Base-by-base conservation (phyloP, 768 basidiomycete genomes). In the Pilatotrama ljubarskyi region DNA sequence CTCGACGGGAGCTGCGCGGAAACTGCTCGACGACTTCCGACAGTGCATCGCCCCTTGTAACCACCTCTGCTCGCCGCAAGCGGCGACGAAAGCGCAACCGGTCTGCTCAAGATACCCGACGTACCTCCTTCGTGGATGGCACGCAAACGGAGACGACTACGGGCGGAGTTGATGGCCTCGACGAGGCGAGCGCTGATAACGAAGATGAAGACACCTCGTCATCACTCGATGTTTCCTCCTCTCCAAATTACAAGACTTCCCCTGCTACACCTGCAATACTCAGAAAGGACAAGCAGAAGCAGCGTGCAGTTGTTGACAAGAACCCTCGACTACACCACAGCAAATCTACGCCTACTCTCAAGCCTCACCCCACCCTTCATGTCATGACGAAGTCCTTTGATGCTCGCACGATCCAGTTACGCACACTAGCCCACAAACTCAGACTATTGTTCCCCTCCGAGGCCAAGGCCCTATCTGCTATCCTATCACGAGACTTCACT, bases 381-480 rank as follows among this genome's bases (percentile, higher is more conserved):
- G 68, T 77, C 20, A 59, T 70, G 51, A 74, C 75, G 17, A 73
- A 77, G 59, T 75, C 80, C 5, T 72, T 78, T 49, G 81, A 82
- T 61, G 77, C 80, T 3, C 77, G 76, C 18, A 77, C 80, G 15
- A 71, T 80, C 8, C 82, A 82, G 53, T 66, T 88, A 35, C 77
- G 85, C 14, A 72, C 78, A 55, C 76, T 88, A 8, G 84, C 84
- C 10, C 79, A 79, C 62, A 83, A 84, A 65, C 71, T 88, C 50
- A 78, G 81, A 46, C 74, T 80, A 61, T 73, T 80, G 37, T 88
- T 85, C 69, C 84, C 84, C 18, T 78, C 82, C 61, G 82, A 88
- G 29, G 67, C 73, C 11, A 61, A 63, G 5, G 61, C 66, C 20
- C 70, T 77, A 5, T 58, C 66, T 5, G 63, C 61, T 35, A 64